phyloP scores from a whole-genome alignment of 2,329 filamentous ascomycete species.

The Fusarium redolens region DNA sequence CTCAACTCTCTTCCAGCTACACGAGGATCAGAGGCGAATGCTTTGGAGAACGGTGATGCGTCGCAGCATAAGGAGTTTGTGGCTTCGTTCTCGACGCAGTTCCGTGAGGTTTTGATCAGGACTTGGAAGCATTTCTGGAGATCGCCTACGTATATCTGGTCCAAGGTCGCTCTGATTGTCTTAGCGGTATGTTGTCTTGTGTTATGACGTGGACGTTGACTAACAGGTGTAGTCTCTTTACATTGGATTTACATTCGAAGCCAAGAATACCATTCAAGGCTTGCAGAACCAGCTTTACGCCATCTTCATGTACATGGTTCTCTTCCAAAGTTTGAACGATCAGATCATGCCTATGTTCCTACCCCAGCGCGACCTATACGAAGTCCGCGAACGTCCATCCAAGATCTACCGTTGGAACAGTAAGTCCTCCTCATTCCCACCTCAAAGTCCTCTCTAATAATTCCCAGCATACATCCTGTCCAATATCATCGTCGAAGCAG shows the following conservation, averaged over 20 bases:
- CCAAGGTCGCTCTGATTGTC: slow-evolving; percentile 53
- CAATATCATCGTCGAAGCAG: slow-evolving; percentile 41
- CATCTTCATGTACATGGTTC: slow-evolving; percentile 76
- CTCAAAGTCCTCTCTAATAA: neutral
- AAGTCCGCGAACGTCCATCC: slow-evolving; percentile 74
- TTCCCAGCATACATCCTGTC: slow-evolving; percentile 36
- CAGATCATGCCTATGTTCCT: slow-evolving; percentile 79
- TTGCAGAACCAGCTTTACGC: slow-evolving; percentile 76
- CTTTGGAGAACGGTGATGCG: neutral
- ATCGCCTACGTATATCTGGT: slow-evolving; percentile 70
- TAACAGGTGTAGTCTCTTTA: slow-evolving; percentile 58
- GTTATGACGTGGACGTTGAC: accelerated
- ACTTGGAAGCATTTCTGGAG: slow-evolving; percentile 49
- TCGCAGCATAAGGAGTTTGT: slow-evolving; percentile 49
- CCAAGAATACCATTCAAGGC: slow-evolving; percentile 65
- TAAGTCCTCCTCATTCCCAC: neutral
- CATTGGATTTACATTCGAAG: slow-evolving; percentile 74
- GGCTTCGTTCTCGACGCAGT: slow-evolving; percentile 47
- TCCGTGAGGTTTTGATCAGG: slow-evolving; percentile 53
- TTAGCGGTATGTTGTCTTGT: slow-evolving; percentile 22
- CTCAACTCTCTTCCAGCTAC: slow-evolving; percentile 25
- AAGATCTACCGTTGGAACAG: slow-evolving; percentile 64
- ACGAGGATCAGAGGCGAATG: neutral
- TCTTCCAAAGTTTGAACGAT: slow-evolving; percentile 69
- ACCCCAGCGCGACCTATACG: slow-evolving; percentile 73